A percentile compares a stretch with the other conserved stretches of the same genome.
Conservation (phyloP, 805 yeast genomes). For the Saccharomycopsis javanensis region DNA sequence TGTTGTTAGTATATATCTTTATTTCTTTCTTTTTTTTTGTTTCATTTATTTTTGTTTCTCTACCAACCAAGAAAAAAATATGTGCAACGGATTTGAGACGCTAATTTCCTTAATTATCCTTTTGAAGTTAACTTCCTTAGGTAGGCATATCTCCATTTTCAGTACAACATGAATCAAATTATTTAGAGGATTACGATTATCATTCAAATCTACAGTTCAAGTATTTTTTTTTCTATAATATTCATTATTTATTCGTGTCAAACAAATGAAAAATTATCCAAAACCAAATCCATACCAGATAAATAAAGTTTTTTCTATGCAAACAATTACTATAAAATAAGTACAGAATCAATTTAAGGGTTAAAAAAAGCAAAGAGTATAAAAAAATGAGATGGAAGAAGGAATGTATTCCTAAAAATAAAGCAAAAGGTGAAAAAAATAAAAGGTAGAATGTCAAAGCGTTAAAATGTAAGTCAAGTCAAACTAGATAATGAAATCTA, state of each 20-base stretch:
- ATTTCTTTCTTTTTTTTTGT: too few relatives aligned
- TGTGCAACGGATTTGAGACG: too few relatives aligned
- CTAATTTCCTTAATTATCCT: too few relatives aligned
- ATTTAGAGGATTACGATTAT: not conserved
- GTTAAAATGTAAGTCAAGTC: not conserved
- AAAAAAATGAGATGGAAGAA: not conserved
- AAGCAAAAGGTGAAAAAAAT: not conserved
- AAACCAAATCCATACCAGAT: slow-evolving; percentile 3
- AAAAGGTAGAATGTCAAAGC: not conserved
- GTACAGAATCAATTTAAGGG: not conserved
- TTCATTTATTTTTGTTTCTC: too few relatives aligned
- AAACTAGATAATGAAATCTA: slow-evolving; percentile 37
- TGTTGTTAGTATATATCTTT: too few relatives aligned
- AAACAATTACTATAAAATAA: slow-evolving; percentile 2
- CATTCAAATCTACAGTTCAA: not conserved
- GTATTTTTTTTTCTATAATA: not conserved
- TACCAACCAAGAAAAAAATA: too few relatives aligned
- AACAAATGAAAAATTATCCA: slow-evolving; percentile 2
- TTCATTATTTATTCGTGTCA: slow-evolving; percentile 3
- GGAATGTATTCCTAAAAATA: not conserved
- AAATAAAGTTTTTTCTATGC: slow-evolving; percentile 2
- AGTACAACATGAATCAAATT: too few relatives aligned
- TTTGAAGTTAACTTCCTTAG: too few relatives aligned
- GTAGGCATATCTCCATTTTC: too few relatives aligned
- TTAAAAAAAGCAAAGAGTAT: not conserved